phyloP scores from a whole-genome alignment of 768 basidiomycete genomes.

The Ramaria sp. region DNA sequence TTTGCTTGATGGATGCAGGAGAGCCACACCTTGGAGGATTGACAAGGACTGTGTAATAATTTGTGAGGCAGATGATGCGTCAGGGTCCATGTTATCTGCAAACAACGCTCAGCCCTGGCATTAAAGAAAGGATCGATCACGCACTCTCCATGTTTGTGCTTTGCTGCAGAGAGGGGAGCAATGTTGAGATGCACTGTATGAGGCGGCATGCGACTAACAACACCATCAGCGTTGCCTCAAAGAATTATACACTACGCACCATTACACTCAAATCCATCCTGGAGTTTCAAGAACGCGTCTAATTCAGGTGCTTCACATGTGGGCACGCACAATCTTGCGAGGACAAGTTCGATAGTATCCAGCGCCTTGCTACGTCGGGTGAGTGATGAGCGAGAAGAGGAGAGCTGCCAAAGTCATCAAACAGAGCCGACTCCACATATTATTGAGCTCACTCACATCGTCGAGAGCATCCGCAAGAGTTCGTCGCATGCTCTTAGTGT shows the following conservation, averaged over 20 bases:
- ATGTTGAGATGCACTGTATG: slow-evolving; percentile 46
- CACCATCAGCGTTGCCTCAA: slow-evolving; percentile 1
- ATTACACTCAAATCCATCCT: slow-evolving; percentile 78
- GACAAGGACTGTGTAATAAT: slow-evolving; percentile 52
- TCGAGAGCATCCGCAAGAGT: slow-evolving; percentile 55
- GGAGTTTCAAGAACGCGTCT: slow-evolving; percentile 50
- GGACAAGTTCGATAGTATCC: slow-evolving; percentile 28
- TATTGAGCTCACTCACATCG: slow-evolving; percentile 36
- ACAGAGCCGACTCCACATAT: neutral
- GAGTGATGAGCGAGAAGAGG: slow-evolving; percentile 47
- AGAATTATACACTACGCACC: slow-evolving; percentile 32
- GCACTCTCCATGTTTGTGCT: slow-evolving; percentile 17
- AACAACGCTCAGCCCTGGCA: neutral
- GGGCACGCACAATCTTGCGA: slow-evolving; percentile 40
- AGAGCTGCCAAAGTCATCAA: slow-evolving; percentile 36
- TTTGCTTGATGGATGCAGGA: slow-evolving; percentile 64
- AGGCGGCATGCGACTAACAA: slow-evolving; percentile 57
- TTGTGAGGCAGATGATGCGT: slow-evolving; percentile 35
- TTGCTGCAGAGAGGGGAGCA: slow-evolving; percentile 24
- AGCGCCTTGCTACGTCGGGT: slow-evolving; percentile 46
- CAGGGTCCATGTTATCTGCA: slow-evolving; percentile 34
- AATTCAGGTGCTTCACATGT: slow-evolving; percentile 32
- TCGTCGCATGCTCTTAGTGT: slow-evolving; percentile 10
- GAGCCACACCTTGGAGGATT: slow-evolving; percentile 64
- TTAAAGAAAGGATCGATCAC: neutral